Percentiles rank a stretch among this genome's conserved stretches.
These are phyloP conservation scores for Phaeosphaeria sp. DNA, from an alignment of 2,329 filamentous ascomycete genomes.

Conservation along the genomic window DNA sequence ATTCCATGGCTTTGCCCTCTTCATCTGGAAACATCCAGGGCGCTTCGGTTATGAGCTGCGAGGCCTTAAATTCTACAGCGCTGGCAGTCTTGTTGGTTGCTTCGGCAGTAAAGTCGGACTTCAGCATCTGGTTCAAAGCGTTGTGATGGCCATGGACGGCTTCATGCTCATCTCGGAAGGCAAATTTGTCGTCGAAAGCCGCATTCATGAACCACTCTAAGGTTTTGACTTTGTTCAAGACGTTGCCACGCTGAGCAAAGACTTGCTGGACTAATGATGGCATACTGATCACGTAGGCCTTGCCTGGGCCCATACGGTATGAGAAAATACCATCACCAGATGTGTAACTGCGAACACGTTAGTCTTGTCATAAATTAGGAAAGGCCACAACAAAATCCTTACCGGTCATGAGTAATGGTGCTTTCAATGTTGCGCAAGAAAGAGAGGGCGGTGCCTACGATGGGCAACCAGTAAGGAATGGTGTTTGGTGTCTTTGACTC, in stretches of 20 bases:
- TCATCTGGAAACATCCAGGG: conserved; percentile 6
- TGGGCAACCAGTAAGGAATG: conserved; percentile 19
- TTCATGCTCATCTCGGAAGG: conserved; percentile 11
- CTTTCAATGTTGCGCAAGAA: conserved; percentile 18
- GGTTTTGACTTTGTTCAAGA: conserved; percentile 15
- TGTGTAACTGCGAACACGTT: conserved; percentile 1
- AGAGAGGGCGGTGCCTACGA: conserved; percentile 17
- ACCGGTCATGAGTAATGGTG: conserved; percentile 15
- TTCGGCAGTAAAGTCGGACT: conserved; percentile 20
- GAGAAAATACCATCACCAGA: conserved; percentile 19
- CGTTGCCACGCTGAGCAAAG: conserved; percentile 12
- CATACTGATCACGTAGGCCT: conserved; percentile 21
- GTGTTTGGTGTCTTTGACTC: conserved; percentile 12
- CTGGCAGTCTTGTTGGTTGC: conserved; percentile 14
- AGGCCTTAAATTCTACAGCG: conserved; percentile 10
- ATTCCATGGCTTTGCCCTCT: conserved; percentile 8
- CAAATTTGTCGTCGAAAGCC: conserved; percentile 11
- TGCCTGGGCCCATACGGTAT: conserved; percentile 16
- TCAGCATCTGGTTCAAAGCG: conserved; percentile 18
- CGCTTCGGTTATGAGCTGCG: conserved; percentile 11
- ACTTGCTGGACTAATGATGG: conserved; percentile 18
- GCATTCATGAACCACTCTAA: conserved; percentile 23
- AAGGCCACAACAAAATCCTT: background rate
- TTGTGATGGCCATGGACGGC: conserved; percentile 18
- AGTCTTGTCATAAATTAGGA: background rate